phyloP scores from a whole-genome alignment of 306 rosid genomes.

The Dalbergia cochinchinensis region DNA sequence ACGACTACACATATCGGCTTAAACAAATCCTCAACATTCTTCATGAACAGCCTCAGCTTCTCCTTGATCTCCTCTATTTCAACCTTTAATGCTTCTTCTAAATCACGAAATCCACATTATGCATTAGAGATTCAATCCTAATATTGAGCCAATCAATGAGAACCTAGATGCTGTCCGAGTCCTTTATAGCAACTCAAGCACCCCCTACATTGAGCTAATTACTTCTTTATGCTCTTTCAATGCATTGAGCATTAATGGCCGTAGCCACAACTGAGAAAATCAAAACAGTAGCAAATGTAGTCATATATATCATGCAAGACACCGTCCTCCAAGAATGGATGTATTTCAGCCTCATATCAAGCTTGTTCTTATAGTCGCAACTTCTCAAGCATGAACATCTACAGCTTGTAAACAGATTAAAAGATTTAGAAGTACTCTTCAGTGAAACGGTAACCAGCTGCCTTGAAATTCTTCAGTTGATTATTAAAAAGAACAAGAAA shows the following conservation, averaged over 20 bases:
- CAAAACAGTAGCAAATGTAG: slow-evolving; percentile 86
- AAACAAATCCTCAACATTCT: slow-evolving; percentile 80
- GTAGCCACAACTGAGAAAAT: slow-evolving; percentile 95
- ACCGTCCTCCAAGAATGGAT: slow-evolving; percentile 87
- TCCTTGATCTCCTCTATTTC: slow-evolving; percentile 82
- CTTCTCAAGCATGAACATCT: slow-evolving; percentile 78
- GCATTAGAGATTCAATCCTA: slow-evolving; percentile 72
- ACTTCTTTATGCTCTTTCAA: slow-evolving; percentile 90
- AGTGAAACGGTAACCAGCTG: slow-evolving; percentile 85
- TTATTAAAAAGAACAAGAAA: too few species aligned
- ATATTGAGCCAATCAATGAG: slow-evolving; percentile 67
- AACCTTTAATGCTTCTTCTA: slow-evolving; percentile 74
- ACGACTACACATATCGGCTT: slow-evolving; percentile 87
- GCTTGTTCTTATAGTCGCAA: slow-evolving; percentile 68
- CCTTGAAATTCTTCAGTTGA: slow-evolving; percentile 70
- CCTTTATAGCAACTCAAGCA: slow-evolving; percentile 82
- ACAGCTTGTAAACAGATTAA: slow-evolving; percentile 72
- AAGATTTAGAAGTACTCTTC: slow-evolving; percentile 82
- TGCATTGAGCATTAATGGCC: slow-evolving; percentile 83
- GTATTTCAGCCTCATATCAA: slow-evolving; percentile 80
- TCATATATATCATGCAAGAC: slow-evolving; percentile 74
- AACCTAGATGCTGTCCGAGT: slow-evolving; percentile 80
- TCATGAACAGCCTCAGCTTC: slow-evolving; percentile 79
- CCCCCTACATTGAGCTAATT: slow-evolving; percentile 85
- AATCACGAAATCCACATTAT: slow-evolving; percentile 66